These are phyloP conservation scores for Colletotrichum godetiae DNA, from an alignment of 2,329 filamentous ascomycete species.

Conservation along the genomic window DNA sequence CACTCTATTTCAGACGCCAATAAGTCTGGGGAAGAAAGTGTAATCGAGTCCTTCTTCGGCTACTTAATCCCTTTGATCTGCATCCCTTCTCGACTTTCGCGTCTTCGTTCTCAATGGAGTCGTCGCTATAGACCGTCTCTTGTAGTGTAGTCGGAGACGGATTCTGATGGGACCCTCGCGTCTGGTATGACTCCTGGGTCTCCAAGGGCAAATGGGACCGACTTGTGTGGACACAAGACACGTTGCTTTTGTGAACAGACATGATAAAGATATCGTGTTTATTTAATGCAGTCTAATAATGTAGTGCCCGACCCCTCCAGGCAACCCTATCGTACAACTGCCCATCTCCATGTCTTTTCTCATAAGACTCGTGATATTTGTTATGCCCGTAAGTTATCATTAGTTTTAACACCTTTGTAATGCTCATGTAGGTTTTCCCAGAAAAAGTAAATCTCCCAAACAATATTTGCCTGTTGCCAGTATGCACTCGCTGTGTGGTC, in stretches of 20 bases:
- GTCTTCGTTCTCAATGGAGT: background rate
- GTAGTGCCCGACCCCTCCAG: background rate
- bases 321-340: background rate
- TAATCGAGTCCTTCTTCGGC: background rate
- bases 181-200: too few species aligned
- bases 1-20: slow-evolving; percentile 15
- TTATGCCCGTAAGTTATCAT: background rate
- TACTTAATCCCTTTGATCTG: background rate
- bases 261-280: background rate
- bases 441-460: background rate
- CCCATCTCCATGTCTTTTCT: slow-evolving; percentile 11
- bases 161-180: background rate
- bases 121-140: background rate
- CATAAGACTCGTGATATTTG: slow-evolving; percentile 2
- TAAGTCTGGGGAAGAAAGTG: slow-evolving; percentile 1
- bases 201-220: too few species aligned
- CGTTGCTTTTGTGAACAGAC: background rate
- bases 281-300: background rate
- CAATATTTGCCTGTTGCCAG: background rate
- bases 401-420: background rate
- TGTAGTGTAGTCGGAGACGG: background rate
- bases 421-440: background rate
- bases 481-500: slow-evolving; percentile 2
- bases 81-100: too few species aligned
- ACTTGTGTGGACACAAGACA: too few species aligned